A percentile compares a stretch with the other conserved stretches of the same genome.
Conservation (phyloP, 345 rosid species). For the Hirschfeldia incana region DNA sequence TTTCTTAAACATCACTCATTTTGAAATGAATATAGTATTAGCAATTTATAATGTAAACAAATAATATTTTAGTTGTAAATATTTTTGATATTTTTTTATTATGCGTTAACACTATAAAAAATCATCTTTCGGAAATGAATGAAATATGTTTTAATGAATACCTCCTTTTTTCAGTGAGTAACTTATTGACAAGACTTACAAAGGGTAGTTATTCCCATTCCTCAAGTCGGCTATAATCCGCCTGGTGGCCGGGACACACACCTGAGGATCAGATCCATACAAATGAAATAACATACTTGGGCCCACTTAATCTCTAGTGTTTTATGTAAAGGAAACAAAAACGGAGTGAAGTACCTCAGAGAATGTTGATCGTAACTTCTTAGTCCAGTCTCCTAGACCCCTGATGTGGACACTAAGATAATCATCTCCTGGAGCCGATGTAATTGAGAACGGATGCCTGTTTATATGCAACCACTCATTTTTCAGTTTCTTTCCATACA, state of each 20-base stretch:
- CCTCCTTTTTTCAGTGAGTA: neutral
- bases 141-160: no score
- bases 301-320: slow-evolving; percentile 31
- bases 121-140: no score
- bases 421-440: slow-evolving; percentile 81
- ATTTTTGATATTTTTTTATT: no score
- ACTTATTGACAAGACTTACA: slow-evolving; percentile 43
- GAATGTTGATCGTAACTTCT: slow-evolving; percentile 56
- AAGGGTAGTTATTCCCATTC: slow-evolving; percentile 39
- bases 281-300: neutral
- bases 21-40: no score
- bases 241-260: slow-evolving; percentile 45
- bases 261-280: slow-evolving; percentile 38
- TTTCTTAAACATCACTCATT: no score
- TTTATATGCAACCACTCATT: slow-evolving; percentile 3
- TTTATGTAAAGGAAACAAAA: neutral
- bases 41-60: no score
- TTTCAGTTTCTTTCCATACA: slow-evolving; percentile 1
- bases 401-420: slow-evolving; percentile 77
- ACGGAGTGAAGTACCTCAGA: slow-evolving; percentile 47
- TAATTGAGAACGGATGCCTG: slow-evolving; percentile 92
- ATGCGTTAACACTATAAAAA: no score
- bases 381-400: slow-evolving; percentile 80
- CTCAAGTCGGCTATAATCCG: slow-evolving; percentile 45
- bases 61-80: no score